Evolutionary conservation across 2,329 filamentous ascomycete species (phyloP).

Genomic region (Blumeria graminis): DNA sequence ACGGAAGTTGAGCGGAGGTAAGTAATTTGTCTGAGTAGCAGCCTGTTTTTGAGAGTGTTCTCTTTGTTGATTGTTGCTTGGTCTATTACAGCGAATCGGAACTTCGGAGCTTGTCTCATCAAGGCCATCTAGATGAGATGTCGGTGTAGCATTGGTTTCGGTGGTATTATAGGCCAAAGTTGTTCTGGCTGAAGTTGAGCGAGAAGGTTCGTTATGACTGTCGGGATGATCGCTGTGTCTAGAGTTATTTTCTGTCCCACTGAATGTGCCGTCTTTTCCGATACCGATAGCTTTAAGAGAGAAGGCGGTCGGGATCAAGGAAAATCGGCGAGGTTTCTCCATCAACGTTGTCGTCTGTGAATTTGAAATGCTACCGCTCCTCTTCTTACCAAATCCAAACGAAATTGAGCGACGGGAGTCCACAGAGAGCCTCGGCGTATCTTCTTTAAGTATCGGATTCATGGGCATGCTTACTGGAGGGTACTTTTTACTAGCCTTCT

Average conservation of each 20-base stretch:
- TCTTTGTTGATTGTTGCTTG: constrained; percentile 13
- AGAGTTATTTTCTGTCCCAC: constrained; percentile 6
- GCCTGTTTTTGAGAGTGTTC: constrained; percentile 15
- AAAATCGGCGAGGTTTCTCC: constrained; percentile 44
- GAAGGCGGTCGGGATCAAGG: constrained; percentile 39
- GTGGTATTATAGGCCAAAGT: constrained; percentile 8
- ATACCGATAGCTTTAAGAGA: constrained; percentile 40
- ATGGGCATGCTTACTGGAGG: constrained; percentile 81
- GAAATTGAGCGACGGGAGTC: constrained; percentile 54
- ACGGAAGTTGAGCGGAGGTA: constrained; percentile 12
- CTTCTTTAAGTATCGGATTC: constrained; percentile 20
- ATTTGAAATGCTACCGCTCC: constrained; percentile 38
- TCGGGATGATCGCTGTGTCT: constrained; percentile 9
- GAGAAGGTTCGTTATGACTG: constrained; percentile 9
- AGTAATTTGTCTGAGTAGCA: constrained; percentile 9
- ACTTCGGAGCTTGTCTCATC: constrained; percentile 12
- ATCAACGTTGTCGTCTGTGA: constrained; percentile 23
- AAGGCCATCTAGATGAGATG: constrained; percentile 8
- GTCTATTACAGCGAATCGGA: constrained; percentile 16
- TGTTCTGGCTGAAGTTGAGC: constrained; percentile 4
- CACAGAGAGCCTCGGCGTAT: constrained; percentile 31
- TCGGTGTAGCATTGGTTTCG: constrained; percentile 4
- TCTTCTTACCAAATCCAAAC: constrained; percentile 43
- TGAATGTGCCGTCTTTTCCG: constrained; percentile 22
- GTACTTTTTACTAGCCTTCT: constrained; percentile 44